These are phyloP conservation scores for Herpomyces periplanetae DNA, from an alignment of 2,329 filamentous ascomycete species.

Conservation along the genomic window DNA sequence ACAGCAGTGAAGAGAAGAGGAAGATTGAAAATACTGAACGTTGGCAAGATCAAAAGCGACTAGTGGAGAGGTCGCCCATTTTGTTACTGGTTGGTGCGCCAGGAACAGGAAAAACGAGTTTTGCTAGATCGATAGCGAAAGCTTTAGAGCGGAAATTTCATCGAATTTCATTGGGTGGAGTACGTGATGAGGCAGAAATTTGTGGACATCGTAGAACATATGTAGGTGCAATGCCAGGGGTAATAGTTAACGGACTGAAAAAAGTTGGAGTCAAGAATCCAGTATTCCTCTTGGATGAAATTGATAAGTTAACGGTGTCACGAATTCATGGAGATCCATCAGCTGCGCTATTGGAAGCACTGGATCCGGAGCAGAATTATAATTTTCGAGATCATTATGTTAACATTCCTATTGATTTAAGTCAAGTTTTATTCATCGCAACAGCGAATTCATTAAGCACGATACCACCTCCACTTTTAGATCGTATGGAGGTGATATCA, in stretches of 20 bases:
- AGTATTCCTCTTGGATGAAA: constrained; percentile 79
- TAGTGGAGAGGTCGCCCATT: constrained; percentile 83
- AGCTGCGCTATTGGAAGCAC: constrained; percentile 83
- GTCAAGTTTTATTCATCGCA: constrained; percentile 85
- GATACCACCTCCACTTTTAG: constrained; percentile 64
- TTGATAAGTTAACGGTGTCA: constrained; percentile 69
- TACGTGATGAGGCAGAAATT: constrained; percentile 85
- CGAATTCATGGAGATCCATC: constrained; percentile 86
- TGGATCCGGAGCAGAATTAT: constrained; percentile 88
- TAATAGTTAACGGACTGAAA: constrained; percentile 67
- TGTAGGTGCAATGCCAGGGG: constrained; percentile 88
- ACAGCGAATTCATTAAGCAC: constrained; percentile 83
- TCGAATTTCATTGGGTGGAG: constrained; percentile 73
- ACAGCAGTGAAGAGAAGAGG: constrained; percentile 15
- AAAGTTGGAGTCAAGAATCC: constrained; percentile 88
- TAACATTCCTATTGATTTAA: constrained; percentile 72
- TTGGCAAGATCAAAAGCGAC: constrained; percentile 40
- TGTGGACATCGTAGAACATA: constrained; percentile 78
- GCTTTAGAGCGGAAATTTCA: constrained; percentile 84
- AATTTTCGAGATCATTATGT: constrained; percentile 86
- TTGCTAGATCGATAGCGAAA: constrained; percentile 67
- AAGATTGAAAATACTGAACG: too few relatives aligned
- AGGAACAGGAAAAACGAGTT: constrained; percentile 74
- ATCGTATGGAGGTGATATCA: constrained; percentile 85
- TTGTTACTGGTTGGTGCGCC: constrained; percentile 69